These are phyloP conservation scores for Fennellomyces sp. DNA, from an alignment of 371 early-diverging fungal genomes.

Conservation along the genomic window DNA sequence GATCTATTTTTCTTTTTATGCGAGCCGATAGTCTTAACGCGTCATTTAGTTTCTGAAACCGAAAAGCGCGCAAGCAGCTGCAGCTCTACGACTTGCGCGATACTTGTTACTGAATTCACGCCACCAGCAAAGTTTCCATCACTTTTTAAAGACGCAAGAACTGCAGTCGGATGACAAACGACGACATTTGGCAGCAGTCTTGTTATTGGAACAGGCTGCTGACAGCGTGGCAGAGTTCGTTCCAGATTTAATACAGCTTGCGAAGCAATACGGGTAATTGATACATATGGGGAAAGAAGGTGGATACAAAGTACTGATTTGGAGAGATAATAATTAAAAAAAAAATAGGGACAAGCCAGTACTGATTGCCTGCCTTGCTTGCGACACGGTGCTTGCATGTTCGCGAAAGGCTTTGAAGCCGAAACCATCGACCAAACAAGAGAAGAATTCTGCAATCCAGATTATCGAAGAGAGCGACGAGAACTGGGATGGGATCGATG, in stretches of 20 bases:
- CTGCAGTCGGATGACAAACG: constrained; percentile 5
- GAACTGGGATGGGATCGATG: background rate
- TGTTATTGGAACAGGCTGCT: background rate
- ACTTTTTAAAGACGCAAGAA: background rate
- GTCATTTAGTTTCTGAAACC: constrained; percentile 2
- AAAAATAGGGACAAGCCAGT: background rate
- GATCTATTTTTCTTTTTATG: background rate
- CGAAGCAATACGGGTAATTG: constrained; percentile 1
- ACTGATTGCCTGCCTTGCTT: background rate
- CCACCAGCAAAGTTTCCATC: background rate
- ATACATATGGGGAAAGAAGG: background rate
- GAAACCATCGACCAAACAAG: background rate
- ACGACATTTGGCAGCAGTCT: background rate
- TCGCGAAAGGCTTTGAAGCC: background rate
- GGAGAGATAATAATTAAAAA: background rate
- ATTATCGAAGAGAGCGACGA: background rate
- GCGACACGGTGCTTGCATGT: background rate
- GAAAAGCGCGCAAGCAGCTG: background rate
- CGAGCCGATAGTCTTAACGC: too few species aligned
- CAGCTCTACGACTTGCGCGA: constrained; percentile 2
- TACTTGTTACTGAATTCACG: background rate
- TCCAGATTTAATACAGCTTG: constrained; percentile 1
- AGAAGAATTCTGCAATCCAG: background rate
- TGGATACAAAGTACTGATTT: background rate
- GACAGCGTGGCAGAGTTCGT: background rate